A percentile compares a stretch with the other conserved stretches of the same genome.
Evolutionary conservation across 805 yeast species (phyloP).

Genomic region (Sungouiella thailandica): DNA sequence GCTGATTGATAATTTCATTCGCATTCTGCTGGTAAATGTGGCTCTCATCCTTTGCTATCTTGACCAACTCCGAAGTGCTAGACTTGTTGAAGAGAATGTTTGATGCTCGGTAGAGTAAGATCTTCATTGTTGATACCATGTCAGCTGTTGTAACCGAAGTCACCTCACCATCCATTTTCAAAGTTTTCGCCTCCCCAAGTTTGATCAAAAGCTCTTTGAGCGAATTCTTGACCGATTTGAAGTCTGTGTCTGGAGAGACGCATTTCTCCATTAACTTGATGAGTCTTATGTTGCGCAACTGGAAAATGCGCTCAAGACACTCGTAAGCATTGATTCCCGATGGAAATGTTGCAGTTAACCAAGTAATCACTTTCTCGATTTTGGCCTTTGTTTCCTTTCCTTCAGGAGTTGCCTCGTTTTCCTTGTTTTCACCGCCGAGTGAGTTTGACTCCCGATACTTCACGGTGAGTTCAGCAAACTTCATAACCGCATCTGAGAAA

Average conservation of each 20-base stretch:
- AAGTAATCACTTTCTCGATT: slow-evolving; percentile 50
- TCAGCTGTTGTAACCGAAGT: slow-evolving; percentile 39
- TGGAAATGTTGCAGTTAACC: slow-evolving; percentile 61
- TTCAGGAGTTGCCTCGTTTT: slow-evolving; percentile 11
- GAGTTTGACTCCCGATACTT: slow-evolving; percentile 17
- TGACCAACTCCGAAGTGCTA: slow-evolving; percentile 53
- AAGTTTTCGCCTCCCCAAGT: slow-evolving; percentile 47
- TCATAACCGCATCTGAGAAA: slow-evolving; percentile 45
- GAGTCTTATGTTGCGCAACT: slow-evolving; percentile 54
- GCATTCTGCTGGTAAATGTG: slow-evolving; percentile 33
- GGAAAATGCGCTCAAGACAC: slow-evolving; percentile 48
- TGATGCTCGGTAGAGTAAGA: slow-evolving; percentile 59
- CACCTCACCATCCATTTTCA: slow-evolving; percentile 29
- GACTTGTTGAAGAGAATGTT: slow-evolving; percentile 60
- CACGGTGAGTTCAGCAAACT: slow-evolving; percentile 48
- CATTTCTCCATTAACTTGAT: slow-evolving; percentile 53
- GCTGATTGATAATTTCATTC: slow-evolving; percentile 51
- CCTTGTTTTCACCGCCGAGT: slow-evolving; percentile 20
- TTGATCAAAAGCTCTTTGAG: slow-evolving; percentile 58
- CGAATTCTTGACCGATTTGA: slow-evolving; percentile 53
- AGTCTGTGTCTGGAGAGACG: slow-evolving; percentile 53
- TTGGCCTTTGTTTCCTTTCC: slow-evolving; percentile 21
- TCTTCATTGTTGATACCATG: slow-evolving; percentile 48
- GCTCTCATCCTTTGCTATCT: slow-evolving; percentile 33
- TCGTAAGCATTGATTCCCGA: slow-evolving; percentile 43